Conservation (phyloP, 139 green algal species). For the Closterium sp. region DNA sequence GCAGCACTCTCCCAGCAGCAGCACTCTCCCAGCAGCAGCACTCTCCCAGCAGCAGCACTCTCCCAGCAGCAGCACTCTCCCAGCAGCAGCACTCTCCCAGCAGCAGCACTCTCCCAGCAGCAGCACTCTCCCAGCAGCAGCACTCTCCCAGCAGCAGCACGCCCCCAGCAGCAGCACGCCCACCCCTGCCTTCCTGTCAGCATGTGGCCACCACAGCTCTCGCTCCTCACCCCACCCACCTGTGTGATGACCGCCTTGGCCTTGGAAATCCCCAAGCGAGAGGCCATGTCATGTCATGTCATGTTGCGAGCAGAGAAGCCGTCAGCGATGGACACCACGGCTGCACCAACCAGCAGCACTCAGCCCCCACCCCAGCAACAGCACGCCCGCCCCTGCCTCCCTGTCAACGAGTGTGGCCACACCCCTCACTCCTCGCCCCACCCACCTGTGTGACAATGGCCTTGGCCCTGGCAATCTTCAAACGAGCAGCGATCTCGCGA, state of each 20-base stretch:
- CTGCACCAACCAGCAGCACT: conserved; percentile 75
- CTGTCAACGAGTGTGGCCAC: background rate
- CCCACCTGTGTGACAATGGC: conserved; percentile 78
- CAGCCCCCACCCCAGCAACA: too few species aligned
- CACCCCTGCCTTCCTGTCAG: background rate
- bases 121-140: too few species aligned
- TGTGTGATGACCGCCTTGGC: conserved; percentile 84
- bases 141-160: too few species aligned
- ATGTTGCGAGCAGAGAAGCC: conserved; percentile 80
- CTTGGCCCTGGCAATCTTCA: conserved; percentile 66
- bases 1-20: too few species aligned
- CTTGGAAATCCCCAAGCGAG: conserved; percentile 66
- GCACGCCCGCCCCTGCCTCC: conserved; percentile 29
- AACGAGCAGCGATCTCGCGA: conserved; percentile 69
- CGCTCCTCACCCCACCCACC: too few species aligned
- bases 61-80: too few species aligned
- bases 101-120: too few species aligned
- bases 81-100: too few species aligned
- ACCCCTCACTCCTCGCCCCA: too few species aligned
- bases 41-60: too few species aligned
- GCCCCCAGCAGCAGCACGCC: conserved; percentile 65
- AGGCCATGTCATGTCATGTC: conserved; percentile 75
- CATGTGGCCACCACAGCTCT: too few species aligned
- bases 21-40: too few species aligned
- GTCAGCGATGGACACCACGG: conserved; percentile 83